phyloP scores from a whole-genome alignment of 2,329 filamentous ascomycete genomes.

The Microascus cirrosus region DNA sequence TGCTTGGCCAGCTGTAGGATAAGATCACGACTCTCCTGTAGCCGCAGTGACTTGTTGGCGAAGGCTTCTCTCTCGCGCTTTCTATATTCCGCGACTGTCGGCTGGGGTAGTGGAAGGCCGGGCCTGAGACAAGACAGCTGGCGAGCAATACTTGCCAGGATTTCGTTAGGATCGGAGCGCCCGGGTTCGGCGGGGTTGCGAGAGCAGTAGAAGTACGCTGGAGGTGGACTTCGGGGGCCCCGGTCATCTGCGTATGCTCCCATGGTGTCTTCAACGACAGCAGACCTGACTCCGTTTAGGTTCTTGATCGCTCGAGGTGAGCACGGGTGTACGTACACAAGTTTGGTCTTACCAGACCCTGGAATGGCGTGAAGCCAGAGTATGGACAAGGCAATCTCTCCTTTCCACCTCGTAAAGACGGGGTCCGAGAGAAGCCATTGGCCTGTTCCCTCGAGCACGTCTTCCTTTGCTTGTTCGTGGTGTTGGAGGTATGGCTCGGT shows the following conservation, averaged over 20 bases:
- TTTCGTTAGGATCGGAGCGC: conserved; percentile 3
- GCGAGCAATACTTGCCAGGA: conserved; percentile 5
- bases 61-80: neutral
- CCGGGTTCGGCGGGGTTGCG: conserved; percentile 5
- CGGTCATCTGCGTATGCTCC: neutral
- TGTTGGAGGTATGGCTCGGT: conserved; percentile 2
- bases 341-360: conserved; percentile 19
- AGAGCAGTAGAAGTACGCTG: conserved; percentile 8
- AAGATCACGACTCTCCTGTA: neutral
- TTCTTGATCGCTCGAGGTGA: neutral
- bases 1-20: conserved; percentile 2
- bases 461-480: conserved; percentile 6
- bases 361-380: conserved; percentile 21
- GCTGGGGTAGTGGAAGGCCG: neutral
- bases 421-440: conserved; percentile 11
- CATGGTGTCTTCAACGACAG: conserved; percentile 1
- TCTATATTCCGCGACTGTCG: neutral
- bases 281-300: neutral
- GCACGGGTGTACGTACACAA: neutral
- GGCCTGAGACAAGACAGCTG: conserved; percentile 2
- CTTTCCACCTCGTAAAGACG: conserved; percentile 15
- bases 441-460: conserved; percentile 10
- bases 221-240: conserved; percentile 1
- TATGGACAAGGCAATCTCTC: conserved; percentile 17
- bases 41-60: neutral